Percentiles rank a stretch among this genome's conserved stretches.
These are phyloP conservation scores for Nigrograna mackinnonii DNA, from an alignment of 2,329 filamentous ascomycete genomes.

Conservation along the genomic window DNA sequence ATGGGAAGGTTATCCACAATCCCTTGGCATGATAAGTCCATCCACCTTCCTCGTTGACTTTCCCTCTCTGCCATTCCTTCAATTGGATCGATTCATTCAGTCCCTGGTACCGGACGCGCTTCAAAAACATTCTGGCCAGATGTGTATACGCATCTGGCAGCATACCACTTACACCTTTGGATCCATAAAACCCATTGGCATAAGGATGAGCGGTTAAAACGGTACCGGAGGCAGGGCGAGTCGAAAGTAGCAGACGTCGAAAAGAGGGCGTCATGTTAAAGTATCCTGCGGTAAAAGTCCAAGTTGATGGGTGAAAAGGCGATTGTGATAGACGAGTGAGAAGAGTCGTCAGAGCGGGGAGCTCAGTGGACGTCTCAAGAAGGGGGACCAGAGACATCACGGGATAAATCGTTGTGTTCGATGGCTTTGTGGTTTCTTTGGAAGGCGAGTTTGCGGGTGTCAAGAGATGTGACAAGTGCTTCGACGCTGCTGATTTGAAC, in stretches of 20 bases:
- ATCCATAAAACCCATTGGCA: conserved; percentile 94
- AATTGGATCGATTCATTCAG: conserved; percentile 66
- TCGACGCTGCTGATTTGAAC: conserved; percentile 72
- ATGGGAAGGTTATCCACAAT: conserved; percentile 79
- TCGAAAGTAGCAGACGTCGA: conserved; percentile 76
- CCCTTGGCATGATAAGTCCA: conserved; percentile 99
- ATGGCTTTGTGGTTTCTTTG: conserved; percentile 16
- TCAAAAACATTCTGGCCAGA: conserved; percentile 80
- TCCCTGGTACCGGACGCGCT: conserved; percentile 58
- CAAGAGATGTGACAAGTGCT: conserved; percentile 68
- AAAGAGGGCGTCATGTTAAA: conserved; percentile 94
- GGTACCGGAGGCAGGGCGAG: conserved; percentile 70
- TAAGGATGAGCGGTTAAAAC: conserved; percentile 91
- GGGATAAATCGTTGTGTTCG: conserved; percentile 69
- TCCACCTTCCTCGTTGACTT: conserved; percentile 76
- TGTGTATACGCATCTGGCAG: conserved; percentile 91
- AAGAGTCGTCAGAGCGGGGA: conserved; percentile 77
- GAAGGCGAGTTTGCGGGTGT: conserved; percentile 48
- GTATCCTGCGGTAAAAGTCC: conserved; percentile 98
- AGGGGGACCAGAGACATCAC: conserved; percentile 87
- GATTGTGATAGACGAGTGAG: conserved; percentile 71
- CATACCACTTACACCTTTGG: conserved; percentile 84
- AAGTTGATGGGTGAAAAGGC: conserved; percentile 70
- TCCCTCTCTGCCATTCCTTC: conserved; percentile 86
- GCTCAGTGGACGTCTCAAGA: conserved; percentile 85